Evolutionary conservation across 352 stramenopile genomes (phyloP), one percentile per base, ranked within the genome.

Genomic region (Globisporangium viniferum): DNA sequence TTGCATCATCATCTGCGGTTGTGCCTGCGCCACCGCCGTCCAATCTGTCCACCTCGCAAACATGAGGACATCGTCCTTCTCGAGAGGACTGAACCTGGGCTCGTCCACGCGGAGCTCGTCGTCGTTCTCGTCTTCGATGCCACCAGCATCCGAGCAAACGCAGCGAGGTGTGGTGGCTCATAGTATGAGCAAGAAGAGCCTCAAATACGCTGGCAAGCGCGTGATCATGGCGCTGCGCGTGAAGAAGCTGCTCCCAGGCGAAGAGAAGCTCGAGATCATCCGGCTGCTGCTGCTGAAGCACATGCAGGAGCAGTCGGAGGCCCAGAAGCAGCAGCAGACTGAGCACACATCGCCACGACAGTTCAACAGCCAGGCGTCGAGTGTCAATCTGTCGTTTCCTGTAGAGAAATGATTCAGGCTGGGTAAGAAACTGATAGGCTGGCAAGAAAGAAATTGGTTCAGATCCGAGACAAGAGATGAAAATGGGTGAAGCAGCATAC

Each of bases 191-290:
- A 59, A 60, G 55, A 84, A 81, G 60, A 84, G 67, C 24, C 64
- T 92, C 20, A 77, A 77, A 14, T 84, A 85, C 33, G 84, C 80
- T 29, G 84, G 77, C 35, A 89, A 90, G 65, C 79, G 77, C 18
- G 77, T 92, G 53, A 90, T 91, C 73, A 90, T 90, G 79, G 70
- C 74, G 29, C 62, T 92, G 36, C 82, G 84, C 8, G 79, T 89
- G 10, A 90, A 89, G 51, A 81, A 77, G 35, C 60, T 58, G 0
- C 69, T 92, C 46, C 67, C 73, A 0, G 68, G 73, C 24, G 64
- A 78, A 7, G 84, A 90, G 18, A 91, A 90, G 57, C 64, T 75
- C 33, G 64, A 90, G 24, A 69, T 89, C 60, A 90, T 91, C 58
- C 80, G 78, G 0, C 51, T 85, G 15, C 44, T 89, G 58, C 65